phyloP scores from a whole-genome alignment of 768 basidiomycete species.

The Mycena latifolia region DNA sequence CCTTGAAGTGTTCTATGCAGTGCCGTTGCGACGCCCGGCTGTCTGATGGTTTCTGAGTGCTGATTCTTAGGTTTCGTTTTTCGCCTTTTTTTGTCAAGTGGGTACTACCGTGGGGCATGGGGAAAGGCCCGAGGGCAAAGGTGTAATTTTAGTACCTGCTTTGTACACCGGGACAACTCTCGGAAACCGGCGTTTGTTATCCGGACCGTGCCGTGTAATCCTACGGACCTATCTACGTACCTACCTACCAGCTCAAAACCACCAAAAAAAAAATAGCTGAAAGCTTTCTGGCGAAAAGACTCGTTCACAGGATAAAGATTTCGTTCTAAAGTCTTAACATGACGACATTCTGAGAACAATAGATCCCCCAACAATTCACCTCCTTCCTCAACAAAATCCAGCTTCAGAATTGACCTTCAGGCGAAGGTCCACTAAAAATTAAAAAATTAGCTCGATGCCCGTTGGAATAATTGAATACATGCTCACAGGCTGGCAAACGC shows the following conservation, averaged over 20 bases:
- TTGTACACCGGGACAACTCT: too few species aligned
- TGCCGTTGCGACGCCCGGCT: conserved; percentile 1
- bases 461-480: conserved; percentile 26
- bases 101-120: background rate
- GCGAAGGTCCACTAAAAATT: conserved; percentile 24
- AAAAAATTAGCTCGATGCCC: conserved; percentile 23
- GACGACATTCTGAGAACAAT: conserved; percentile 27
- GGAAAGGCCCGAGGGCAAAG: too few species aligned
- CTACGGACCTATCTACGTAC: too few species aligned
- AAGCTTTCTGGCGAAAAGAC: conserved; percentile 21
- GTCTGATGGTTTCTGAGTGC: conserved; percentile 7
- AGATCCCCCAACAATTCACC: conserved; percentile 27
- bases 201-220: conserved; percentile 11
- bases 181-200: too few species aligned
- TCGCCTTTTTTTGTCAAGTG: background rate
- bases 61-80: conserved; percentile 2
- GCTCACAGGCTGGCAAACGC: conserved; percentile 26
- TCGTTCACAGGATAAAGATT: conserved; percentile 23
- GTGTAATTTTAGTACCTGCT: background rate
- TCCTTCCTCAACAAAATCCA: conserved; percentile 28
- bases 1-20: too few species aligned
- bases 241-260: conserved; percentile 21
- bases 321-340: conserved; percentile 27
- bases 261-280: conserved; percentile 16
- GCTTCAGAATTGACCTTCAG: conserved; percentile 26